Conservation (phyloP, 768 basidiomycete species). For the Suillus clintonianus region DNA sequence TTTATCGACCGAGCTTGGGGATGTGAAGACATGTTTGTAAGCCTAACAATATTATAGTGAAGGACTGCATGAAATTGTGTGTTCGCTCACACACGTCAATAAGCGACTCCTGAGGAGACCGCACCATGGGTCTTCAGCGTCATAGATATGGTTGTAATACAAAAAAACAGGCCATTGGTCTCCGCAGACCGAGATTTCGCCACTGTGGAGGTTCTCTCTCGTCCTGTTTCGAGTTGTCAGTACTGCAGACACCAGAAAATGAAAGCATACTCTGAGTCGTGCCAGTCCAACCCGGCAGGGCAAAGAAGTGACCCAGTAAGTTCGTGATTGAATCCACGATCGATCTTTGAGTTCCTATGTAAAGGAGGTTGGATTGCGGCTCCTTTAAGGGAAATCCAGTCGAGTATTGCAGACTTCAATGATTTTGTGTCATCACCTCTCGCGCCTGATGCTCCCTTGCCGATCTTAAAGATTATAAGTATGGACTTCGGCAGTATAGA, state of each 20-base stretch:
- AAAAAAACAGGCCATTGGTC: constrained; percentile 22
- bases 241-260: not conserved
- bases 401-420: constrained; percentile 14
- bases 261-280: constrained; percentile 13
- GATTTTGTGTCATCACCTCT: constrained; percentile 7
- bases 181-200: constrained; percentile 15
- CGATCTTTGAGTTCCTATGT: constrained; percentile 13
- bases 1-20: constrained; percentile 27
- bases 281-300: constrained; percentile 20
- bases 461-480: not conserved
- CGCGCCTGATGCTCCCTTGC: constrained; percentile 2
- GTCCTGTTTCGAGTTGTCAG: not conserved
- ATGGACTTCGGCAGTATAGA: not conserved
- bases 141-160: constrained; percentile 17
- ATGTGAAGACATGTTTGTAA: constrained; percentile 27
- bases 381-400: constrained; percentile 19
- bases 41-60: constrained; percentile 26
- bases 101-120: constrained; percentile 22
- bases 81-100: constrained; percentile 19
- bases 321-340: constrained; percentile 18
- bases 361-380: constrained; percentile 13
- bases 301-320: constrained; percentile 20
- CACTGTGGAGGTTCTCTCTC: constrained; percentile 8
- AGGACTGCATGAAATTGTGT: not conserved
- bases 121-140: constrained; percentile 18